Conservation (phyloP, 192 early-diverging fungal species). For the Dissophora ornata region DNA sequence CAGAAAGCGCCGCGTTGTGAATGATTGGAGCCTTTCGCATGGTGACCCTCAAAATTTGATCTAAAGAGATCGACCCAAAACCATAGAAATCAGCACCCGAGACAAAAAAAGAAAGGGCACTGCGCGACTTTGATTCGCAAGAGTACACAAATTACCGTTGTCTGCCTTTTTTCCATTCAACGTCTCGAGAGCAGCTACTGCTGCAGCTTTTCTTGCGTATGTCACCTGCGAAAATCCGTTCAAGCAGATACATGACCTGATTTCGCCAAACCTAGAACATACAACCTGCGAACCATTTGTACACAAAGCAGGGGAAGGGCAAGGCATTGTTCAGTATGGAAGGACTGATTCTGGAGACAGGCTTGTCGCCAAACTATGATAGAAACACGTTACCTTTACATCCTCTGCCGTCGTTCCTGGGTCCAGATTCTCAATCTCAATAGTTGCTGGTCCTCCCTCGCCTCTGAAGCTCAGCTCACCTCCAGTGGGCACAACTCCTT, state of each 20-base stretch:
- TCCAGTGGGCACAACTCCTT: constrained; percentile 1
- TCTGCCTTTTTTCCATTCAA: constrained; percentile 51
- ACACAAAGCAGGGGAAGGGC: no score
- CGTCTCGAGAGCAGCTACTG: constrained; percentile 23
- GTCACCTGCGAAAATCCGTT: constrained; percentile 48
- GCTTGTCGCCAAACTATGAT: no score
- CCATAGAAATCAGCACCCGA: no score
- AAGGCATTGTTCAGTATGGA: no score
- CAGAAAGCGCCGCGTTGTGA: not conserved
- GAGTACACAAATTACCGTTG: constrained; percentile 14
- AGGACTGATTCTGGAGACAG: no score
- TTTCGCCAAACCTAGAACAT: constrained; percentile 47
- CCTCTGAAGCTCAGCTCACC: not conserved
- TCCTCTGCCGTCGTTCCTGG: constrained; percentile 50
- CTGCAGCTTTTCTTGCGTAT: constrained; percentile 38
- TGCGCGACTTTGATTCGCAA: no score
- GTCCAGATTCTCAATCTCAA: constrained; percentile 50
- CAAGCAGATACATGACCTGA: constrained; percentile 36
- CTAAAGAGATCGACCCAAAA: constrained; percentile 7
- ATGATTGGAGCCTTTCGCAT: constrained; percentile 22
- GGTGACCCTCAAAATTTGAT: constrained; percentile 37
- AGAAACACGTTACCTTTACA: constrained; percentile 50
- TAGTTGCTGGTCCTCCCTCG: constrained; percentile 28
- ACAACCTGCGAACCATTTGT: constrained; percentile 29
- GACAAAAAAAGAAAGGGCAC: no score